phyloP scores from a whole-genome alignment of 192 early-diverging fungal species.

The Mortierella alpina region DNA sequence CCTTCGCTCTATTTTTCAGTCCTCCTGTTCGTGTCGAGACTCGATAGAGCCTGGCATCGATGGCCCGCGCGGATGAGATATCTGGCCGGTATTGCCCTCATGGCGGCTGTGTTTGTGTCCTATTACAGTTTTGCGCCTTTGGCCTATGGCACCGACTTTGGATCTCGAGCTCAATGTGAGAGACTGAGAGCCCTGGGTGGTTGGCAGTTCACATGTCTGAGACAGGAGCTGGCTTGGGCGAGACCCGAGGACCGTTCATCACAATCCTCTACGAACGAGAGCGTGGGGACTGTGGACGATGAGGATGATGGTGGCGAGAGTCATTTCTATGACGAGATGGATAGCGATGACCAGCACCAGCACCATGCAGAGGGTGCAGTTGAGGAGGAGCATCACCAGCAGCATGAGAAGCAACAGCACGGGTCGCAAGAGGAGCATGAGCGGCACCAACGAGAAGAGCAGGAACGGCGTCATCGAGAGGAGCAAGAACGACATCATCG shows the following conservation, averaged over 20 bases:
- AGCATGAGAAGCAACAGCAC: background rate
- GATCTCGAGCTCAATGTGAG: slow-evolving; percentile 73
- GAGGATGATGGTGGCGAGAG: slow-evolving; percentile 22
- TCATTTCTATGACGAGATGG: slow-evolving; percentile 8
- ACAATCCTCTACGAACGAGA: background rate
- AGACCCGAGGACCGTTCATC: background rate
- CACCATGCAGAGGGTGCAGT: slow-evolving; percentile 6
- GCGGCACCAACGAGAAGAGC: background rate
- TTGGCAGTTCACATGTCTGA: slow-evolving; percentile 87
- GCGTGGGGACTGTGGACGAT: background rate
- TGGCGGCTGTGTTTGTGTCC: slow-evolving; percentile 67
- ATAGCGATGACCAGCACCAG: slow-evolving; percentile 2
- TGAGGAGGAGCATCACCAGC: slow-evolving; percentile 6
- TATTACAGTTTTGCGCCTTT: slow-evolving; percentile 81
- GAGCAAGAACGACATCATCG: background rate
- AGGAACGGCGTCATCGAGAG: background rate
- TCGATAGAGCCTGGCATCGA: slow-evolving; percentile 72
- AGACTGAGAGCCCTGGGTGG: slow-evolving; percentile 77
- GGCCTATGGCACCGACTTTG: slow-evolving; percentile 84
- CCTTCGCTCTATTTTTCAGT: slow-evolving; percentile 91
- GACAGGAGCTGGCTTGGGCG: slow-evolving; percentile 17
- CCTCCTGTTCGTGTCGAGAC: slow-evolving; percentile 72
- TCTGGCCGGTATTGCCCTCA: slow-evolving; percentile 60
- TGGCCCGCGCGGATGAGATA: slow-evolving; percentile 58
- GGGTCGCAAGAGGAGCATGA: background rate